Base-by-base conservation (phyloP, 768 basidiomycete species). In the Trametes coccinea region DNA sequence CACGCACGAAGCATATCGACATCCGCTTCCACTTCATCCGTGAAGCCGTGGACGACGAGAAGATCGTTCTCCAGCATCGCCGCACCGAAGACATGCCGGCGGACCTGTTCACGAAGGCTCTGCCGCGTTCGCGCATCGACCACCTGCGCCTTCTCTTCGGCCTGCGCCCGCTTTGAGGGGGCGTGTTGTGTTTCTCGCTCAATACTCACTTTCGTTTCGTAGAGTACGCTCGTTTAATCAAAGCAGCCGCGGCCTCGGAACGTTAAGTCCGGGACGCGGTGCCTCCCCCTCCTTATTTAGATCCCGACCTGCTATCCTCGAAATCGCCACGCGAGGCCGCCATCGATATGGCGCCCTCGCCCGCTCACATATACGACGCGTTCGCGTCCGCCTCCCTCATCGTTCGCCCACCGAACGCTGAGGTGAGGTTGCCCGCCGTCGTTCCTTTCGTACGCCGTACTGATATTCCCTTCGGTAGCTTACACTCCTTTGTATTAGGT, bases 11-110 rank as follows among this genome's bases (percentile, higher is more conserved):
- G 34, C 34, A 37, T 37, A 37, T 37, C 34, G 34, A 37, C 34
- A 37, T 37, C 34, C 34, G 34, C 34, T 37, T 37, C 34, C 34
- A 37, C 34, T 37, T 37, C 34, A 67, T 75, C 22, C 68, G 73
- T 2, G 66, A 75, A 43, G 13, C 14, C 8, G 27, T 59, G 11
- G 58, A 63, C 16, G 17, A 30, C 45, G 53, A 43, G 2, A 45
- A 53, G 7, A 59, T 66, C 57, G 22, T 6, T 7, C 53, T 55
- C 27, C 40, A 22, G 11, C 31, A 55, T 33, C 31, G 40, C 13
- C 41, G 27, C 14, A 55, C 53, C n/a, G 53, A 45, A 16, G 53
- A 55, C 53, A 43, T 30, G 41, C 53, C 31, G 41, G 53, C 53
- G 27, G 53, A 55, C 43, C 8, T 55, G 41, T 55, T 55, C 41